Evolutionary conservation across 73 alveolate genomes (phyloP).

Genomic region (Stentor roeselii): DNA sequence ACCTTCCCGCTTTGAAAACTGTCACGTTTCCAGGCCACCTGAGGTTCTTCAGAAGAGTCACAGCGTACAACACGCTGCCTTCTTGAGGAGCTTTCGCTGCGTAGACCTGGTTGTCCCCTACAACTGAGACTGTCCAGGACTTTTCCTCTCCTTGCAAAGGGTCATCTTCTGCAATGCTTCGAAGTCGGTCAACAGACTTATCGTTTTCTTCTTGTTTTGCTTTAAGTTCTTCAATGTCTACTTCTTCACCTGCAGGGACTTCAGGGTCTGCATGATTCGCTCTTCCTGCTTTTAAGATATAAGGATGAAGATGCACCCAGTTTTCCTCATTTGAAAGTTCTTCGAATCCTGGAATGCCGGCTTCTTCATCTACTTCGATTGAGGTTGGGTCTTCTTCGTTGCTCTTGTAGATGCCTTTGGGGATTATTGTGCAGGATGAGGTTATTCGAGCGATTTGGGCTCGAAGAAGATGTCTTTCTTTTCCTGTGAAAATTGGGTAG

Average conservation of each 20-base stretch:
- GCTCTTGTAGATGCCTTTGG: slow-evolving; percentile 80
- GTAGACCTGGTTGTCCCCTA: slow-evolving; percentile 65
- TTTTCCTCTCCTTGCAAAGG: slow-evolving; percentile 56
- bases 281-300: slow-evolving; percentile 62
- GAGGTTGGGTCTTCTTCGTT: slow-evolving; percentile 79
- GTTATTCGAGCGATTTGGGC: slow-evolving; percentile 90
- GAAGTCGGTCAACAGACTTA: slow-evolving; percentile 56
- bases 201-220: slow-evolving; percentile 68
- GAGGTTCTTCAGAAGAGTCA: slow-evolving; percentile 48
- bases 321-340: slow-evolving; percentile 62
- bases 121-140: slow-evolving; percentile 56
- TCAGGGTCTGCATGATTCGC: slow-evolving; percentile 43
- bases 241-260: slow-evolving; percentile 54
- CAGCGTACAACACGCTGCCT: slow-evolving; percentile 59
- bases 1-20: slow-evolving; percentile 59
- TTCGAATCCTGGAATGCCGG: slow-evolving; percentile 72
- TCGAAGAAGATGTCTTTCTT: slow-evolving; percentile 89
- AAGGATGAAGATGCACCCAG: slow-evolving; percentile 75
- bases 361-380: slow-evolving; percentile 87
- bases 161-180: slow-evolving; percentile 66
- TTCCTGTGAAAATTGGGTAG: slow-evolving; percentile 85
- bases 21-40: slow-evolving; percentile 83
- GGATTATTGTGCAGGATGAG: slow-evolving; percentile 83
- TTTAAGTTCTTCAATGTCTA: slow-evolving; percentile 60
- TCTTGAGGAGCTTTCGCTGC: slow-evolving; percentile 50